Conservation (phyloP, 2,329 filamentous ascomycete genomes). For the Simplicillium sp. region DNA sequence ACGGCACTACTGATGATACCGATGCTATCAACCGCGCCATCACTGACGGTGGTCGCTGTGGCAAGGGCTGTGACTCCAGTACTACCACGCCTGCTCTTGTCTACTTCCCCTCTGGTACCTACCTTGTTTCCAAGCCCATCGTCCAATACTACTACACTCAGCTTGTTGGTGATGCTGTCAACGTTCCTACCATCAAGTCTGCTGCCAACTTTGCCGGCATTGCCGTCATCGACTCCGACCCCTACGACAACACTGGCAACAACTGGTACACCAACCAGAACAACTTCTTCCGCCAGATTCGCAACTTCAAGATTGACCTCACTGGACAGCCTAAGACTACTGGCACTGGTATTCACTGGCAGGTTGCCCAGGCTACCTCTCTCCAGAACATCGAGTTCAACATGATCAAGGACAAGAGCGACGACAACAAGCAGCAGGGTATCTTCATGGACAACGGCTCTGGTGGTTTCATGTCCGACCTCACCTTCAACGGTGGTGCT, state of each 20-base stretch:
- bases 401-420: constrained; percentile 59
- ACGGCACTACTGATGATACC: constrained; percentile 69
- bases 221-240: constrained; percentile 81
- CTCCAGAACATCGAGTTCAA: constrained; percentile 76
- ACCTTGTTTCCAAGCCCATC: constrained; percentile 70
- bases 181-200: constrained; percentile 68
- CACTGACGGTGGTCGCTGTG: constrained; percentile 69
- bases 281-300: constrained; percentile 77
- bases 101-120: constrained; percentile 86
- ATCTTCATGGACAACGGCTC: constrained; percentile 82
- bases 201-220: constrained; percentile 67
- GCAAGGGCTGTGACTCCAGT: constrained; percentile 69
- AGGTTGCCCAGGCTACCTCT: constrained; percentile 74
- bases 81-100: constrained; percentile 79
- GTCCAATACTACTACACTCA: constrained; percentile 90
- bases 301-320: constrained; percentile 73
- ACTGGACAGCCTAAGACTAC: constrained; percentile 50
- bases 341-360: constrained; percentile 73
- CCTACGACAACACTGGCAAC: constrained; percentile 58
- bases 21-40: constrained; percentile 81
- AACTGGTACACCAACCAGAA: constrained; percentile 77
- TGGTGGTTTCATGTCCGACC: constrained; percentile 74
- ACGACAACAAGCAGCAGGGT: constrained; percentile 60
- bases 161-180: constrained; percentile 70
- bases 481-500: constrained; percentile 74